A percentile compares a stretch with the other conserved stretches of the same genome.
Evolutionary conservation across 2,329 filamentous ascomycete species (phyloP).

Genomic region (Fusarium praegraminearum): DNA sequence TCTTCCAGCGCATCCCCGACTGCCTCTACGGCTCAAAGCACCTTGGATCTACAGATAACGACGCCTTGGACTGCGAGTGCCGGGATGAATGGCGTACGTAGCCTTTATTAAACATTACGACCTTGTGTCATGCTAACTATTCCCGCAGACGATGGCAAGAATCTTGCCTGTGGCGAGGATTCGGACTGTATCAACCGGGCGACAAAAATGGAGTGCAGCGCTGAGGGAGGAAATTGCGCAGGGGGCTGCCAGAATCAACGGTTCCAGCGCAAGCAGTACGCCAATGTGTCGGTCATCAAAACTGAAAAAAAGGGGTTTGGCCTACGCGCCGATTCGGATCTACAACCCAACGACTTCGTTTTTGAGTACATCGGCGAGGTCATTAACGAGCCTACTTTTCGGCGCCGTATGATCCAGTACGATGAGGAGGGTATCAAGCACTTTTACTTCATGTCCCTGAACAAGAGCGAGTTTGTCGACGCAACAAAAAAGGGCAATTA

Average conservation of each 20-base stretch:
- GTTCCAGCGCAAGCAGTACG: conserved; percentile 91
- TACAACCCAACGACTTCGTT: conserved; percentile 89
- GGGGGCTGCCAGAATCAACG: conserved; percentile 91
- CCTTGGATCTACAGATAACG: conserved; percentile 91
- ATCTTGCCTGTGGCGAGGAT: conserved; percentile 92
- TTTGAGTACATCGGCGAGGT: conserved; percentile 99
- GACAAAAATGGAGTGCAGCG: conserved; percentile 95
- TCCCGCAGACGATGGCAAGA: conserved; percentile 68
- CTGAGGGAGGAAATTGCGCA: conserved; percentile 85
- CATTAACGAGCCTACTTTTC: conserved; percentile 91
- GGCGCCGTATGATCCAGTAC: conserved; percentile 90
- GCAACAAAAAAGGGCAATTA: conserved; percentile 97
- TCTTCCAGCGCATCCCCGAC: conserved; percentile 84
- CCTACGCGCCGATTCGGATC: conserved; percentile 81
- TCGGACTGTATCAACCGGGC: conserved; percentile 98
- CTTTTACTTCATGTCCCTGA: conserved; percentile 99
- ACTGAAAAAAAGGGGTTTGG: conserved; percentile 98
- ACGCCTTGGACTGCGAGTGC: conserved; percentile 93
- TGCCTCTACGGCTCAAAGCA: conserved; percentile 94
- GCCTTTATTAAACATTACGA: not conserved
- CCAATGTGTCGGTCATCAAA: conserved; percentile 93
- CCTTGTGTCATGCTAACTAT: conserved; percentile 25
- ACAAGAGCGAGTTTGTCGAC: conserved; percentile 95
- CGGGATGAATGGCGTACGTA: conserved; percentile 92
- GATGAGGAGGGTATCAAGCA: conserved; percentile 97